A percentile compares a stretch with the other conserved stretches of the same genome.
These are phyloP conservation scores for Vitis hybrid DNA, from an alignment of 177 flowering plant genomes.

Conservation along the genomic window DNA sequence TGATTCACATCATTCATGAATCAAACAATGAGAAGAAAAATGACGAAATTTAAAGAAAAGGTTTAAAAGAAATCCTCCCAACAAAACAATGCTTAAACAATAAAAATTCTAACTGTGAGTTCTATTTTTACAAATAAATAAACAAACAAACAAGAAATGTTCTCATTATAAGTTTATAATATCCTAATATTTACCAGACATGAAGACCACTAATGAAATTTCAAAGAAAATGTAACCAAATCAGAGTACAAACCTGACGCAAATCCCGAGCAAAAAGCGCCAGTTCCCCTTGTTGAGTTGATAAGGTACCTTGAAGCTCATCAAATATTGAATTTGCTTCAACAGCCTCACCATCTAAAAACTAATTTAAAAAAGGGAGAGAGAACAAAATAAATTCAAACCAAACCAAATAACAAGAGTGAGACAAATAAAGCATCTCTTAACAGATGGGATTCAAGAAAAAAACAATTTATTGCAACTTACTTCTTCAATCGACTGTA, in stretches of 20 bases:
- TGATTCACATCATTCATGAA: too few relatives aligned
- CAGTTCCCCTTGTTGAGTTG: conserved; percentile 81
- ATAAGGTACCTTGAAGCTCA: conserved; percentile 64
- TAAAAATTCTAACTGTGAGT: too few relatives aligned
- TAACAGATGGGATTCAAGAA: not conserved
- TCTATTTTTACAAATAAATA: too few relatives aligned
- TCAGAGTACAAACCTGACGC: conserved; percentile 63
- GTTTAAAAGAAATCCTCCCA: not conserved
- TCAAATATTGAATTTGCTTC: conserved; percentile 63
- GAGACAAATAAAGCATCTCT: not conserved
- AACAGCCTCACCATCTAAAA: conserved; percentile 47
- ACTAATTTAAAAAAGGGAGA: conserved; percentile 32
- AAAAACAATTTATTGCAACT: conserved; percentile 10
- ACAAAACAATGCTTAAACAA: not conserved
- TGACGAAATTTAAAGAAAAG: not conserved
- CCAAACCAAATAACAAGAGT: not conserved
- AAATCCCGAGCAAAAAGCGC: conserved; percentile 78
- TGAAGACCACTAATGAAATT: too few relatives aligned
- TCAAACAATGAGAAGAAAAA: not conserved
- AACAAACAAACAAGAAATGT: too few relatives aligned
- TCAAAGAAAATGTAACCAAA: not conserved
- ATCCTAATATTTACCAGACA: too few relatives aligned
- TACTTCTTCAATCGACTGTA: conserved; percentile 63
- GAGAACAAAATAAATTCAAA: conserved; percentile 3
- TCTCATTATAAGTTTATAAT: too few relatives aligned